Evolutionary conservation across 2,329 filamentous ascomycete genomes (phyloP).

Genomic region (Verticillium alfalfae): DNA sequence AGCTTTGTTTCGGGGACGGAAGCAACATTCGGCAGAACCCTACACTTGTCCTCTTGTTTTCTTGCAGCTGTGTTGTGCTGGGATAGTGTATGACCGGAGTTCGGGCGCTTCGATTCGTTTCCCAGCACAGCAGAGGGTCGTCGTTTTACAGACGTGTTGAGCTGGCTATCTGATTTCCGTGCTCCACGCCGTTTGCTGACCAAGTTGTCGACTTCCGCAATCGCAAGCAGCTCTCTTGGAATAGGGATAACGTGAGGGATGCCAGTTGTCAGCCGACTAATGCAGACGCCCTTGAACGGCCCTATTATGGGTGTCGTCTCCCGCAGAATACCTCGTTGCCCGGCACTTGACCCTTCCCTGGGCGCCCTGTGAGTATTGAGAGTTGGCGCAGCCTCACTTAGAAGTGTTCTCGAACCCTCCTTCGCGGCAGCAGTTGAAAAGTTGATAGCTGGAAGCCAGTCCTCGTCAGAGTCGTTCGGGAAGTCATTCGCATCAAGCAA

Average conservation of each 20-base stretch:
- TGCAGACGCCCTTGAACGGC: slow-evolving; percentile 27
- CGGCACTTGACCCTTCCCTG: not conserved
- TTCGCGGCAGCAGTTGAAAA: not conserved
- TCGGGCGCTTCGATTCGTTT: not conserved
- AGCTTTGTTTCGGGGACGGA: not conserved
- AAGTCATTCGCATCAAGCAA: slow-evolving; percentile 43
- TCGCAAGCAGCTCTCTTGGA: slow-evolving; percentile 28
- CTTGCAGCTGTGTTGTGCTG: not conserved
- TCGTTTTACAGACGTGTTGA: not conserved
- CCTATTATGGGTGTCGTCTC: not conserved
- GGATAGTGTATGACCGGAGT: not conserved
- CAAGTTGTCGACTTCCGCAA: slow-evolving; percentile 32
- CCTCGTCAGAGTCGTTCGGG: slow-evolving; percentile 48
- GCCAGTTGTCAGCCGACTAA: slow-evolving; percentile 35
- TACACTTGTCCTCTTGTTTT: too few relatives aligned
- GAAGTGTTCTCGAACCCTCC: not conserved
- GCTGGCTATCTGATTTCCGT: not conserved
- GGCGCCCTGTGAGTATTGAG: not conserved
- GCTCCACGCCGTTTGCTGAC: slow-evolving; percentile 18
- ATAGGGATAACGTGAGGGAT: slow-evolving; percentile 30
- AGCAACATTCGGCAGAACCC: not conserved
- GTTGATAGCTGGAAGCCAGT: slow-evolving; percentile 15
- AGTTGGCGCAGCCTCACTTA: not conserved
- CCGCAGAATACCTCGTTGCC: not conserved
- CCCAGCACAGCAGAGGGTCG: not conserved